Base-by-base conservation (phyloP, 148 eudicot genomes). In the Linanthus parryae region DNA sequence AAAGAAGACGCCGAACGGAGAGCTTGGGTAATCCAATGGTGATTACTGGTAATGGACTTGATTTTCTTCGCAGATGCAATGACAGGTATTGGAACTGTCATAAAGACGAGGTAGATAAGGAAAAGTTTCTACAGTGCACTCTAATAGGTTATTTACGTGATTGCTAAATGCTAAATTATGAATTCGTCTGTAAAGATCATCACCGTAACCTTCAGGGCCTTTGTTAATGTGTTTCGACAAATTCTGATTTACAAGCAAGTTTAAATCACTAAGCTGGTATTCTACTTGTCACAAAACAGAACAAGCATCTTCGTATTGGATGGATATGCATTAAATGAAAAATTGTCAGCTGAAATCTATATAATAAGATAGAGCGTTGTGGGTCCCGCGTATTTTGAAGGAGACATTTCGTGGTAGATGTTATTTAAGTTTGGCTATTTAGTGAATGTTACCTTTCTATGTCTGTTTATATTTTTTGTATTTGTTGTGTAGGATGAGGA, bases 181-280 rank as follows among this genome's bases (percentile, higher is more conserved):
- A n/a, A 23, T 28, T 41, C 0, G 18, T 22, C 42, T 19, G 15
- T 42, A 4, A 17, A 16, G 15, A 34, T 72, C 12, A 81, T 69
- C 48, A 86, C 98, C 95, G 59, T 67, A 86, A 57, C 95, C 95
- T 71, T 91, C 87, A 28, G 87, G 96, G 54, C 84, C 98, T 62
- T 91, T 87, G 47, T 64, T 71, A 31, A 84, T 78, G 25, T 84
- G 83, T 54, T 81, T 91, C 7, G 70, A 77, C 73, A 91, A 68
- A 48, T 82, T 73, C 58, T 86, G 95, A 66, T 91, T 86, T 31
- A 90, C 89, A 58, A 91, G 70, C 77, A 91, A 68, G 70, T 95
- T 91, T 72, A 91, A 66, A 68, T 83, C 98, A 71, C 94, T 91
- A 27, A 91, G 79, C 61, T 83, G 80, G 63, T 91, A 91, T 48